Conservation (phyloP, 257 asterid genomes). For the Penstemon eatonii region DNA sequence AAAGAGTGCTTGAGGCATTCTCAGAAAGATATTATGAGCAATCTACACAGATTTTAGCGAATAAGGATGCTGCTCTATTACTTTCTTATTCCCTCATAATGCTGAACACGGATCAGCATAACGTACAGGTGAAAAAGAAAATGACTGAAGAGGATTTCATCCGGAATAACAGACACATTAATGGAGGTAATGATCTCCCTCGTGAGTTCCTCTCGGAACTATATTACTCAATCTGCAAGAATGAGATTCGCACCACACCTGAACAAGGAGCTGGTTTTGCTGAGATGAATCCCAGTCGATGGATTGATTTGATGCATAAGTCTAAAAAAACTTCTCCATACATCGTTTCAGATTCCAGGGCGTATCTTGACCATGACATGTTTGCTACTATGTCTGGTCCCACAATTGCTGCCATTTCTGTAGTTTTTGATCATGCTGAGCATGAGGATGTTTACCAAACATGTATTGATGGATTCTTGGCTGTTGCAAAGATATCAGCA, state of each 20-base stretch:
- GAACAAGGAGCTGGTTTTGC: slow-evolving; percentile 91
- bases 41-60: slow-evolving; percentile 80
- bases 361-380: slow-evolving; percentile 95
- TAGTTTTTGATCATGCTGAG: slow-evolving; percentile 93
- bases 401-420: slow-evolving; percentile 95
- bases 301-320: slow-evolving; percentile 94
- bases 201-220: slow-evolving; percentile 85
- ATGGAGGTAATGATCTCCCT: slow-evolving; percentile 92
- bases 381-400: slow-evolving; percentile 99
- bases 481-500: slow-evolving; percentile 94
- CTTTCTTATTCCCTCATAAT: slow-evolving; percentile 86
- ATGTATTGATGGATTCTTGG: slow-evolving; percentile 92
- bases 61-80: slow-evolving; percentile 90
- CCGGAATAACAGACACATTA: slow-evolving; percentile 84
- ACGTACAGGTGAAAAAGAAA: slow-evolving; percentile 91
- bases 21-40: slow-evolving; percentile 95
- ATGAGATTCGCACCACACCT: slow-evolving; percentile 92
- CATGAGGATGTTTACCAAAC: slow-evolving; percentile 92
- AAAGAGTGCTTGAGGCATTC: slow-evolving; percentile 96
- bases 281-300: slow-evolving; percentile 93
- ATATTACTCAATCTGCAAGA: slow-evolving; percentile 83
- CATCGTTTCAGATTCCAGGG: slow-evolving; percentile 74
- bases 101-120: slow-evolving; percentile 96
- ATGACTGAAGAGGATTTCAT: slow-evolving; percentile 98
- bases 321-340: slow-evolving; percentile 74